These are phyloP conservation scores for Crotalaria pallida DNA, from an alignment of 306 rosid species.

Conservation along the genomic window DNA sequence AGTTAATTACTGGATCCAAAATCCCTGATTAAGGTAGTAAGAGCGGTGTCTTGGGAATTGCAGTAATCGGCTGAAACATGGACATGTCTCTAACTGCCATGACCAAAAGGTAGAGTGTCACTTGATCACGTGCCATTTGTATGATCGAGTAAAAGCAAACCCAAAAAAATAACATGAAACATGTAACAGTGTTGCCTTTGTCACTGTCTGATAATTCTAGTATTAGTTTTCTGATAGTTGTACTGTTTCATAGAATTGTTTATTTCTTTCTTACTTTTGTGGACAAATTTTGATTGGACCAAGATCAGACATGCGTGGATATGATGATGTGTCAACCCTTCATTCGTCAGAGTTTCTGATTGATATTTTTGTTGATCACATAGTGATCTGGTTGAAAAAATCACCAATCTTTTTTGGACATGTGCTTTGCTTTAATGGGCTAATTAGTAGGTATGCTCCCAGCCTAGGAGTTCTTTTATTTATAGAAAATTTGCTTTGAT, in stretches of 20 bases:
- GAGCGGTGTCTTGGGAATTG: slow-evolving; percentile 33
- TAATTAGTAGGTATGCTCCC: slow-evolving; percentile 17
- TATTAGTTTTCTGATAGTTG: background rate
- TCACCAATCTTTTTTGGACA: slow-evolving; percentile 2
- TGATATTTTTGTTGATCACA: background rate
- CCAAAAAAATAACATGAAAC: background rate
- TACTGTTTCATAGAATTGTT: background rate
- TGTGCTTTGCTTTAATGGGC: slow-evolving; percentile 32
- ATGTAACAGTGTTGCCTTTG: background rate
- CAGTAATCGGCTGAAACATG: slow-evolving; percentile 40
- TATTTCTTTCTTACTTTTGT: background rate
- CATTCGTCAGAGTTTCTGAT: background rate
- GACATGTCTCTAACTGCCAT: slow-evolving; percentile 30
- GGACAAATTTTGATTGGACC: slow-evolving; percentile 11
- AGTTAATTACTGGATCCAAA: too few relatives aligned
- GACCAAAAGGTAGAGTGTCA: slow-evolving; percentile 29
- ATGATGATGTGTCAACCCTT: background rate
- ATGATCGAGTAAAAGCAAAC: background rate
- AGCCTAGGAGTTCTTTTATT: background rate
- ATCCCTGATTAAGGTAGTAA: too few relatives aligned
- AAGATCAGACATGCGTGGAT: slow-evolving; percentile 18
- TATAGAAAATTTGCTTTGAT: slow-evolving; percentile 8
- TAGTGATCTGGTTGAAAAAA: background rate
- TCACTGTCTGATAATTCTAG: background rate
- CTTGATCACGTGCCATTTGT: slow-evolving; percentile 32